These are phyloP conservation scores for Cudoniella acicularis DNA, from an alignment of 495 filamentous ascomycete species.

Conservation along the genomic window DNA sequence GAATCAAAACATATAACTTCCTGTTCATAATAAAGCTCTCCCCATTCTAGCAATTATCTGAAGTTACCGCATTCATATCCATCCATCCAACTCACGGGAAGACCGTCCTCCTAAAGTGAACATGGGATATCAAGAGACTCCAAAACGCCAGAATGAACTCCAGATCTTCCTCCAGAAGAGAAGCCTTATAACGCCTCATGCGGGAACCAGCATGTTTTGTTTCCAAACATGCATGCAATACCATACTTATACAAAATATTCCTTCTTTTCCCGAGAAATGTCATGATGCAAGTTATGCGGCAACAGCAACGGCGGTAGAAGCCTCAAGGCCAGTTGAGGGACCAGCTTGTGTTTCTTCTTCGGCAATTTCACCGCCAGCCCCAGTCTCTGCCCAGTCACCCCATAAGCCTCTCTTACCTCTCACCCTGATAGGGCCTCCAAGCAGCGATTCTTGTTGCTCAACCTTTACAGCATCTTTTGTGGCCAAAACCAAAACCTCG, in stretches of 20 bases:
- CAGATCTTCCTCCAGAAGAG: neutral
- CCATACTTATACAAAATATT: conserved; percentile 20
- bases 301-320: conserved; percentile 11
- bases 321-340: conserved; percentile 14
- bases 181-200: too few relatives aligned
- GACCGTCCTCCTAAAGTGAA: neutral
- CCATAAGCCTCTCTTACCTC: conserved; percentile 89
- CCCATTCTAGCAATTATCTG: too few relatives aligned
- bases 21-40: too few relatives aligned
- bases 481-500: conserved; percentile 89
- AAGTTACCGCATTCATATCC: too few relatives aligned
- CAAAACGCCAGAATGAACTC: neutral
- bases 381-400: conserved; percentile 90
- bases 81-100: too few relatives aligned
- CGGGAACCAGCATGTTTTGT: too few relatives aligned
- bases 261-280: neutral
- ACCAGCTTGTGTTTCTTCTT: conserved; percentile 17
- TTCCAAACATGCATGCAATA: neutral
- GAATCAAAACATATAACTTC: too few relatives aligned
- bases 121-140: neutral
- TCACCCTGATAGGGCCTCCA: conserved; percentile 72
- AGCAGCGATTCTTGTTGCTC: conserved; percentile 75
- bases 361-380: conserved; percentile 51
- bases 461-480: conserved; percentile 97
- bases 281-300: conserved; percentile 14